Conservation (phyloP, 805 yeast genomes). For the Cyberlindnera veronae region DNA sequence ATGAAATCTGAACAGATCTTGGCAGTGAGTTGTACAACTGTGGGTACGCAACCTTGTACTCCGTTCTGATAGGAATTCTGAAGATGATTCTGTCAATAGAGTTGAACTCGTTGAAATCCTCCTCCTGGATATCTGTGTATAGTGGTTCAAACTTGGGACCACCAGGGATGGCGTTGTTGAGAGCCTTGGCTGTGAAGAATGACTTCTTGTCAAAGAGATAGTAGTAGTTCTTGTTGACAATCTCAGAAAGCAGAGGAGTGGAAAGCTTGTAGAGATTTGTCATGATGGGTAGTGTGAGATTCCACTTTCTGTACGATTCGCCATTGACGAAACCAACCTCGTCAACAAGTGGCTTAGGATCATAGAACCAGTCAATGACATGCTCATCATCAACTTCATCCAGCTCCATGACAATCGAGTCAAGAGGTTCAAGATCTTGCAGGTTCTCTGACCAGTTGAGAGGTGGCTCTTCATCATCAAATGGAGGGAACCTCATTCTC, state of each 20-base stretch:
- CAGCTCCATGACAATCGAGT: slow-evolving; percentile 65
- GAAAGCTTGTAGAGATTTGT: slow-evolving; percentile 63
- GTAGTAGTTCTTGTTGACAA: slow-evolving; percentile 46
- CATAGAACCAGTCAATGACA: slow-evolving; percentile 77
- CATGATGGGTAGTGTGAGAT: slow-evolving; percentile 56
- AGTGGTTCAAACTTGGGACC: slow-evolving; percentile 96
- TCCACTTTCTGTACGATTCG: slow-evolving; percentile 73
- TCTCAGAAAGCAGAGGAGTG: slow-evolving; percentile 63
- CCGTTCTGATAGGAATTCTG: slow-evolving; percentile 73
- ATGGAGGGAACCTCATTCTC: slow-evolving; percentile 91
- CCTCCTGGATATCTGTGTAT: slow-evolving; percentile 59
- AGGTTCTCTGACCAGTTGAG: slow-evolving; percentile 77
- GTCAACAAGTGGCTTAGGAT: slow-evolving; percentile 67
- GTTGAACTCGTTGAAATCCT: slow-evolving; percentile 87
- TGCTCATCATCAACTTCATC: slow-evolving; percentile 59
- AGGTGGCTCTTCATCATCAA: slow-evolving; percentile 97
- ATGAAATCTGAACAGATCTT: slow-evolving; percentile 53
- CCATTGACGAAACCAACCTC: slow-evolving; percentile 60
- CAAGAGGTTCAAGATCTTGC: slow-evolving; percentile 67
- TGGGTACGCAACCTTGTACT: slow-evolving; percentile 84
- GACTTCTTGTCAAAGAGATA: slow-evolving; percentile 77
- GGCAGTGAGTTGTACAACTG: slow-evolving; percentile 78
- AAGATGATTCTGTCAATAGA: slow-evolving; percentile 83
- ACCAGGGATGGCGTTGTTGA: slow-evolving; percentile 85
- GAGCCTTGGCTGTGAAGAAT: slow-evolving; percentile 86